Evolutionary conservation across 2,329 filamentous ascomycete species (phyloP), one percentile per base, ranked within the genome.

Genomic region (Penicillium sp.): DNA sequence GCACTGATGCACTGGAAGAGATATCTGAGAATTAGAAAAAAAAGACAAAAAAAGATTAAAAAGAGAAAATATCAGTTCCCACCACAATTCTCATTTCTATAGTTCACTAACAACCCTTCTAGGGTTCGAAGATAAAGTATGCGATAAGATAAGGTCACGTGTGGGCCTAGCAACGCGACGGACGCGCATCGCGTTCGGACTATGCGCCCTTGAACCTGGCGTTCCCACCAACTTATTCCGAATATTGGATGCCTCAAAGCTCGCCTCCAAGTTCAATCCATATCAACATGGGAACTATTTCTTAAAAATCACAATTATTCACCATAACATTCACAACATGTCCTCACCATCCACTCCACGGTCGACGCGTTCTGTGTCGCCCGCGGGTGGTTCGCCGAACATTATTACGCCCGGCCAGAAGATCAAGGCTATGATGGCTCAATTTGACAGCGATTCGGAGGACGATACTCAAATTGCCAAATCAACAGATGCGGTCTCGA

Each of bases 361-460:
- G 19, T 66, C 69, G 60, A 66, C 68, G 66, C 70, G 71, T 51
- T 66, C 66, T 60, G 61, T 61, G 62, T 69, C 71, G 22, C 57
- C 65, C 12, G 50, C 58, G 3, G 60, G 61, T 19, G 59, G 61
- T 36, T 73, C 72, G 0, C 70, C 72, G 2, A 63, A 57, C n/a
- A 67, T 75, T 47, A 67, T 78, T 45, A 77, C 77, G 0, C 77
- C 78, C 5, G 72, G 75, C 47, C 72, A 71, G 53, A 82, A 81
- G 62, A 76, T 81, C 46, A 76, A 76, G 58, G 78, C 78, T 8
- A 73, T 81, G 64, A 70, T 82, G 45, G 78, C 79, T 30, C 71
- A 75, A 47, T 80, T 82, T 41, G 71, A 75, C 47, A 75, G 73
- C 53, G 78, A 79, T 43, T 77, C 73, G 0, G 76, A 80, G 4